phyloP scores from a whole-genome alignment of 345 rosid genomes.

The Aethionema arabicum region DNA sequence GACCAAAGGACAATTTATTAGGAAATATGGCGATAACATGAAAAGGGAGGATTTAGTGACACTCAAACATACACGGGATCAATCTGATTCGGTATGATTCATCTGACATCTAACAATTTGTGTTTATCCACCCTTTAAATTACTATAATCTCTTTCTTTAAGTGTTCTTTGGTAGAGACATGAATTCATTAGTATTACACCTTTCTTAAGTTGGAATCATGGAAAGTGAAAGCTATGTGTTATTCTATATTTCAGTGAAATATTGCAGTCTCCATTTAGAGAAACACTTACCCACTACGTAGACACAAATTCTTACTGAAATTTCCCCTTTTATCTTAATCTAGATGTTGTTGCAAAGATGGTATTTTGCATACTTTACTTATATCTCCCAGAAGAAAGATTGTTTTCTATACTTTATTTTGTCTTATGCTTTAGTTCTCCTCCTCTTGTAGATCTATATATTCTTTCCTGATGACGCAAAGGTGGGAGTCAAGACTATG shows the following conservation, averaged over 20 bases:
- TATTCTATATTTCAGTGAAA: background rate
- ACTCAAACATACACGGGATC: conserved; percentile 52
- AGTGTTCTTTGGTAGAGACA: background rate
- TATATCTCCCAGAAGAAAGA: background rate
- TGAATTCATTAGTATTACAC: background rate
- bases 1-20: conserved; percentile 49
- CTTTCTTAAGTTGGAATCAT: background rate
- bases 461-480: conserved; percentile 81
- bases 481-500: conserved; percentile 92
- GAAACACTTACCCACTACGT: background rate
- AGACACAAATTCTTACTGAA: background rate
- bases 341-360: background rate
- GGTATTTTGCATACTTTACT: background rate
- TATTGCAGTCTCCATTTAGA: background rate
- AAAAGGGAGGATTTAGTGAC: conserved; percentile 88
- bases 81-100: conserved; percentile 56
- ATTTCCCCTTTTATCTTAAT: background rate
- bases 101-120: background rate
- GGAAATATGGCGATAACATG: conserved; percentile 71
- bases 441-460: conserved; percentile 56
- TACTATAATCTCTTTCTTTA: background rate
- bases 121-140: background rate
- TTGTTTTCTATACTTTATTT: conserved; percentile 9
- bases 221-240: background rate
- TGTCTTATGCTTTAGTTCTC: background rate